phyloP scores from a whole-genome alignment of 768 basidiomycete genomes.

The Multifurca ochricompacta region DNA sequence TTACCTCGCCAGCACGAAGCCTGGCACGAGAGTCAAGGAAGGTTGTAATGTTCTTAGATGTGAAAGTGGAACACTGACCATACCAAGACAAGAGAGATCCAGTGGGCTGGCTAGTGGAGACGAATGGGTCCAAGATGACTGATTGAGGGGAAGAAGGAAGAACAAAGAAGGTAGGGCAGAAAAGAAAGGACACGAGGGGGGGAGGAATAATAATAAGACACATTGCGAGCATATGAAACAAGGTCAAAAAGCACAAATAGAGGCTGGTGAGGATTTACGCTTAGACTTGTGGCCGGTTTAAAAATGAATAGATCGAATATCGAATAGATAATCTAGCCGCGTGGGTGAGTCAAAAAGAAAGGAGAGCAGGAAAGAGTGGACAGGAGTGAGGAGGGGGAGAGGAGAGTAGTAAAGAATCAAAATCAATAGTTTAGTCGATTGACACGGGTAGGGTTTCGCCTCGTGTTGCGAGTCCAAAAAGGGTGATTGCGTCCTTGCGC shows the following conservation, averaged over 20 bases:
- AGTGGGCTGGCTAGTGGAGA: neutral
- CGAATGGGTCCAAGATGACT: neutral
- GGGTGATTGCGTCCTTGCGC: conserved; percentile 13
- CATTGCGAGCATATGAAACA: neutral
- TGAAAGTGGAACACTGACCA: conserved; percentile 1
- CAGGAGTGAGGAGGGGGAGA: conserved; percentile 9
- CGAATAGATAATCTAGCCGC: neutral
- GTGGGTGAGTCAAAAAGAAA: neutral
- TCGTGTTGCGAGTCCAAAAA: conserved; percentile 12
- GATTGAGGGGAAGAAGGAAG: conserved; percentile 4
- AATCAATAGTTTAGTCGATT: neutral
- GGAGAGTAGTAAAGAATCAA: neutral
- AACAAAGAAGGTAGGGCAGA: neutral
- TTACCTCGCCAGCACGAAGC: conserved; percentile 7
- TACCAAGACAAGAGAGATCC: conserved; percentile 11
- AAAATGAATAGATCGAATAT: neutral
- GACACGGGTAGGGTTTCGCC: neutral
- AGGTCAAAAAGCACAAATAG: neutral
- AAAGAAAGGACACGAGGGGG: conserved; percentile 5
- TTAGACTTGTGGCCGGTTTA: neutral
- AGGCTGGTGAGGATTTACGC: conserved; percentile 8
- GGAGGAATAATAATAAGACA: conserved; percentile 8
- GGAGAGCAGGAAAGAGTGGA: neutral
- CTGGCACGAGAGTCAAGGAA: conserved; percentile 4
- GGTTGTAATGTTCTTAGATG: conserved; percentile 5